Evolutionary conservation across 2,329 filamentous ascomycete genomes (phyloP).

Genomic region (Ascocoryne sarcoides): DNA sequence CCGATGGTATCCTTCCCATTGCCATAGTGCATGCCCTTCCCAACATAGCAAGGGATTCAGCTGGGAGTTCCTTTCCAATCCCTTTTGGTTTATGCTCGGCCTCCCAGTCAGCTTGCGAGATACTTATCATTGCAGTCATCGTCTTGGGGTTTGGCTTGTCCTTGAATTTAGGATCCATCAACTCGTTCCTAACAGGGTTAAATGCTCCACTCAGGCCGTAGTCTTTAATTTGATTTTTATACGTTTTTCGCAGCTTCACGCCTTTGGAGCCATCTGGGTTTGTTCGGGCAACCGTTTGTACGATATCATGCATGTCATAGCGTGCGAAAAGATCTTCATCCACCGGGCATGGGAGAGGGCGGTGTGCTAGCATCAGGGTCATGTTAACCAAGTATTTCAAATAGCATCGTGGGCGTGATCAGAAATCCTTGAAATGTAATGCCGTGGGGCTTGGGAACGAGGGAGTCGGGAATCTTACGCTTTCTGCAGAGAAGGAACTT

Average conservation of each 20-base stretch:
- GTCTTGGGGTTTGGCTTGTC: constrained; percentile 42
- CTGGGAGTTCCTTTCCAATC: constrained; percentile 44
- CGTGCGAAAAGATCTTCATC: constrained; percentile 50
- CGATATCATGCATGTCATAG: constrained; percentile 47
- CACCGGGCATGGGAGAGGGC: constrained; percentile 36
- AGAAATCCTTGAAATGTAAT: too few relatives aligned
- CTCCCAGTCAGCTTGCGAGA: constrained; percentile 49
- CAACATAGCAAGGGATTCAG: constrained; percentile 36
- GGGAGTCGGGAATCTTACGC: constrained; percentile 54
- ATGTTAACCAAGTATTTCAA: constrained; percentile 29
- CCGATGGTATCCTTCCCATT: constrained; percentile 47
- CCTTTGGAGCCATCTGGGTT: constrained; percentile 55
- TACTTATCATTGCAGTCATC: constrained; percentile 42
- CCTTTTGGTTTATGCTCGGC: constrained; percentile 45
- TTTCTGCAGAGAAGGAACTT: constrained; percentile 60
- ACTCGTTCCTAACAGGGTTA: constrained; percentile 48
- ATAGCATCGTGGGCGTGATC: neutral
- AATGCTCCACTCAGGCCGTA: constrained; percentile 54
- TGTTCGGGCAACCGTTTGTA: constrained; percentile 52
- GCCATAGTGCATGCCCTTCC: constrained; percentile 47
- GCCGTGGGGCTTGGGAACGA: too few relatives aligned
- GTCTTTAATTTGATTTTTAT: constrained; percentile 60
- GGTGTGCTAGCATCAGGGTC: constrained; percentile 25
- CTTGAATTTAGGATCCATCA: too few relatives aligned
- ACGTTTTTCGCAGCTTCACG: constrained; percentile 58